Base-by-base conservation (phyloP, 768 basidiomycete species). In the Russula foetens region DNA sequence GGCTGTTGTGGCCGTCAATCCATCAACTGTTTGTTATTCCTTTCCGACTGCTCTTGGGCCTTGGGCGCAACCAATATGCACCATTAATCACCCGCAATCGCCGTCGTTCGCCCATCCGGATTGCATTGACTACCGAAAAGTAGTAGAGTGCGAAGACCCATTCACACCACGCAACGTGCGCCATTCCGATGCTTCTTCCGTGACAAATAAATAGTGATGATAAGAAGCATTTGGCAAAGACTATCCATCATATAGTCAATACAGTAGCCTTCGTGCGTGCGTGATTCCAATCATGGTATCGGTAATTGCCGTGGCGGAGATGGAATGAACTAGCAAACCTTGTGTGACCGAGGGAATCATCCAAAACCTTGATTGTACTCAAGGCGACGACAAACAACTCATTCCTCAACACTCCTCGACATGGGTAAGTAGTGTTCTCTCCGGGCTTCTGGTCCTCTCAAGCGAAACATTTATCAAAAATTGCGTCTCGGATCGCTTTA, bases 371-470 rank as follows among this genome's bases (percentile, higher is more conserved):
- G 63, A 62, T 64, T 46, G n/a, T 35, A 50, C 38, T 52, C 51
- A 43, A 65, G 58, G 51, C 24, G 62, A 56, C 64, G 44, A 65
- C 62, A 59, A 69, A 65, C 62, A 39, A 69, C 75, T 71, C 72
- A 75, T 80, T 79, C 82, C 79, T 85, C 84, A 86, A 87, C 81
- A 82, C 83, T 77, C 70, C 76, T 77, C 78, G 78, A 77, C 76
- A 90, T 89, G 88, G 87, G 88, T 88, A 58, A 78, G 85, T 81
- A 72, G 21, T 75, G 75, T 69, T 19, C 2, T 33, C 44, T 65
- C 56, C 56, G 70, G 61, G 57, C 24, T 43, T 57, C 24, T 41
- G 38, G 26, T 35, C 46, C 7, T 24, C n/a, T 15, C 6, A 23
- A 38, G 3, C n/a, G 28, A 33, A 2, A 5, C 14, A 12, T 33